These are phyloP conservation scores for Mucor velutinosus DNA, from an alignment of 371 early-diverging fungal genomes.

Conservation along the genomic window DNA sequence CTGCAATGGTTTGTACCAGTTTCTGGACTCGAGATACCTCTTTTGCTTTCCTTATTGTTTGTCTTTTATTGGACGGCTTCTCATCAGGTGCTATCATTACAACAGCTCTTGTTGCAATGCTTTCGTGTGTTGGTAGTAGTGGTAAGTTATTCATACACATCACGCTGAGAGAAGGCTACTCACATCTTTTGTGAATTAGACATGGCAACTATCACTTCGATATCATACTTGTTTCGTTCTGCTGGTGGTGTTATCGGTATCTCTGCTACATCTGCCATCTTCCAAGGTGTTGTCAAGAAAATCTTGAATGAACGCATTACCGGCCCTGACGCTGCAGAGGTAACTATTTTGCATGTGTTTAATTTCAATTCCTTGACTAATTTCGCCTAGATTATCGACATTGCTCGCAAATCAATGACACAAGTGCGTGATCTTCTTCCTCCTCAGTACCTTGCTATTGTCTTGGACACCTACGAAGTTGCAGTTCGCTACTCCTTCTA, in stretches of 20 bases:
- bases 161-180: not conserved
- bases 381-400: conserved; percentile 36
- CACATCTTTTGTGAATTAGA: conserved; percentile 21
- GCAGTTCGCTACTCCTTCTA: conserved; percentile 42
- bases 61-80: conserved; percentile 44
- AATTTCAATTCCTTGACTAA: not conserved
- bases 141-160: not conserved
- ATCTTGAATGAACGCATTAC: conserved; percentile 32
- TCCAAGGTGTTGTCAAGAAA: conserved; percentile 43
- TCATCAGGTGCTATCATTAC: conserved; percentile 48
- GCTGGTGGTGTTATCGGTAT: conserved; percentile 50
- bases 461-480: conserved; percentile 41
- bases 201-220: conserved; percentile 54
- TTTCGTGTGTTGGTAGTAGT: conserved; percentile 46
- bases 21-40: conserved; percentile 26
- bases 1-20: conserved; percentile 31
- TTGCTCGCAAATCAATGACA: conserved; percentile 40
- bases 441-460: conserved; percentile 38
- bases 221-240: conserved; percentile 53
- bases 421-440: conserved; percentile 38
- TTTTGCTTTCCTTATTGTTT: conserved; percentile 19
- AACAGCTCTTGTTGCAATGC: conserved; percentile 49
- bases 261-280: conserved; percentile 40
- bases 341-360: not conserved
- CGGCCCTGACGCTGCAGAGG: conserved; percentile 45